Evolutionary conservation across 2,329 filamentous ascomycete species (phyloP).

Genomic region (Arthrobotrys iridis): DNA sequence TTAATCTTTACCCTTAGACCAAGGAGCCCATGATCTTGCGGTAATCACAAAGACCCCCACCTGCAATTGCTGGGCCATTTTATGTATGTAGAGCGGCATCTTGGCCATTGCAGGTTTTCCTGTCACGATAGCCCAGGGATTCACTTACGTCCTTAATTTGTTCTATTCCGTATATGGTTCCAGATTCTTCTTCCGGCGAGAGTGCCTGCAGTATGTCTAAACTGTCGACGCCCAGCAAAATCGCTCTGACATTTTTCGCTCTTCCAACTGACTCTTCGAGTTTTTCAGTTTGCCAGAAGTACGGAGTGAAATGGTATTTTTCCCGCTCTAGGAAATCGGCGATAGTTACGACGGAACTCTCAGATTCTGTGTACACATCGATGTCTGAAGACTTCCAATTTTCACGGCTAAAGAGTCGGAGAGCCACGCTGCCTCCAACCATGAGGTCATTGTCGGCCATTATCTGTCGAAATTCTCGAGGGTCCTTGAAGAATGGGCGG

Average conservation of each 20-base stretch:
- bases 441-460: constrained; percentile 10
- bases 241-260: neutral
- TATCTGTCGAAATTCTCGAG: neutral
- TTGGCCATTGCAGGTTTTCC: no score
- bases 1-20: no score
- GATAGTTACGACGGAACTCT: neutral
- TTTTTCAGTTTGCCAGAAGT: neutral
- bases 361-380: constrained; percentile 12
- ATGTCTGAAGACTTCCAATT: neutral
- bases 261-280: neutral
- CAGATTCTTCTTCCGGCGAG: neutral
- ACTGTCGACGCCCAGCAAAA: no score
- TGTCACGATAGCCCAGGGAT: no score
- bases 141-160: neutral
- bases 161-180: neutral
- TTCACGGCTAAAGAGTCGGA: constrained; percentile 8
- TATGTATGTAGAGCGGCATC: no score
- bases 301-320: neutral
- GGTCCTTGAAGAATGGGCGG: neutral
- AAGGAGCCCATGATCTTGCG: no score
- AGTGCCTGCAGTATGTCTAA: no score
- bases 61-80: no score
- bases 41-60: no score
- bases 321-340: neutral
- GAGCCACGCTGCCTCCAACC: constrained; percentile 22